Conservation (phyloP, 1,284 basidiomycete genomes). For the Microbotryum scabiosae region DNA sequence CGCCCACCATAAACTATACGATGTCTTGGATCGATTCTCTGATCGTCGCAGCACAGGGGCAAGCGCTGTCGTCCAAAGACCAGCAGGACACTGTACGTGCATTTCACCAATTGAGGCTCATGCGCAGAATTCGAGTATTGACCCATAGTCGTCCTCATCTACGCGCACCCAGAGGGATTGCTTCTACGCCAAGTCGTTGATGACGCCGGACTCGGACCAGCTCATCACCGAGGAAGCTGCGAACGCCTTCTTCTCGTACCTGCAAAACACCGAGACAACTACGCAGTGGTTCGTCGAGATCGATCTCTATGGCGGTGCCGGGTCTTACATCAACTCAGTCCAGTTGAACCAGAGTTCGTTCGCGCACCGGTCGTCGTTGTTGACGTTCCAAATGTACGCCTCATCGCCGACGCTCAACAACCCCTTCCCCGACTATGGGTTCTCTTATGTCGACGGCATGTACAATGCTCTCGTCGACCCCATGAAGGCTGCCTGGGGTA, state of each 20-base stretch:
- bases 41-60: conserved; percentile 6
- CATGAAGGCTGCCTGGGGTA: conserved; percentile 9
- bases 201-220: conserved; percentile 22
- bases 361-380: conserved; percentile 35
- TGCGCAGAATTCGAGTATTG: too few relatives aligned
- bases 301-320: conserved; percentile 27
- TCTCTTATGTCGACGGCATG: conserved; percentile 29
- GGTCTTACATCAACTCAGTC: conserved; percentile 33
- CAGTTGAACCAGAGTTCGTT: conserved; percentile 33
- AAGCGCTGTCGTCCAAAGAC: too few relatives aligned
- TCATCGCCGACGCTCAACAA: conserved; percentile 25
- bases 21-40: conserved; percentile 16
- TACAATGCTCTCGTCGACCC: conserved; percentile 17
- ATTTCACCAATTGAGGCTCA: too few relatives aligned
- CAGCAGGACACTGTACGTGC: too few relatives aligned
- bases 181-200: conserved; percentile 33
- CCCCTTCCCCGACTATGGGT: conserved; percentile 27
- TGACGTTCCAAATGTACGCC: conserved; percentile 39
- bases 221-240: conserved; percentile 25
- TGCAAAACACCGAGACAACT: conserved; percentile 16
- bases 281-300: conserved; percentile 31
- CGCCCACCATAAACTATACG: too few relatives aligned
- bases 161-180: conserved; percentile 8
- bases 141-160: too few relatives aligned
- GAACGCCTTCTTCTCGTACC: conserved; percentile 29